Evolutionary conservation across 305 asterid genomes (phyloP).

Genomic region (Fraxinus nigra): DNA sequence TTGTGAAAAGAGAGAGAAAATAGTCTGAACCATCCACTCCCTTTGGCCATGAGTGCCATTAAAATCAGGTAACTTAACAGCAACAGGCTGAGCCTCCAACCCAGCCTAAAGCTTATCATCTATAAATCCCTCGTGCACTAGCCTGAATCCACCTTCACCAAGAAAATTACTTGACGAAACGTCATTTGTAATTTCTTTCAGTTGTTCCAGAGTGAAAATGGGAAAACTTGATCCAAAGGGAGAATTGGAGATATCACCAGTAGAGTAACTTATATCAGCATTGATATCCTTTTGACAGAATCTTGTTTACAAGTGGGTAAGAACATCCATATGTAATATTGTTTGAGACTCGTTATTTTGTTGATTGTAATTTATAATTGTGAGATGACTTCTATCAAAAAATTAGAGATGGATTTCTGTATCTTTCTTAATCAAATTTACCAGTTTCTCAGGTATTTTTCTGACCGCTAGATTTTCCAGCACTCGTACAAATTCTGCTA

Average conservation of each 20-base stretch:
- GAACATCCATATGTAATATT: too few species aligned
- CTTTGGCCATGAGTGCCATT: slow-evolving; percentile 63
- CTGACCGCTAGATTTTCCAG: too few species aligned
- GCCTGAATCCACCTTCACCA: too few species aligned
- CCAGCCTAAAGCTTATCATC: slow-evolving; percentile 44
- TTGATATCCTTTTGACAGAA: slow-evolving; percentile 35
- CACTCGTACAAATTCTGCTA: too few species aligned
- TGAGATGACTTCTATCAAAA: too few species aligned
- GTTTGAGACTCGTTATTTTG: too few species aligned
- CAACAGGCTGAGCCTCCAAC: slow-evolving; percentile 68
- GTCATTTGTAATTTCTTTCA: slow-evolving; percentile 39
- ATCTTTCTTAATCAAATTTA: too few species aligned
- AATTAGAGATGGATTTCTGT: too few species aligned
- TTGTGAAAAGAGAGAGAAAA: background rate
- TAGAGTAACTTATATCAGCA: slow-evolving; percentile 40
- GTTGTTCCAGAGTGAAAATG: slow-evolving; percentile 47
- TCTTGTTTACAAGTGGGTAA: background rate
- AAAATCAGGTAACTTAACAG: slow-evolving; percentile 56
- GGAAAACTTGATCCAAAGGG: slow-evolving; percentile 48
- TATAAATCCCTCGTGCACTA: slow-evolving; percentile 22
- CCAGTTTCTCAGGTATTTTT: too few species aligned
- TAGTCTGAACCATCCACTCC: slow-evolving; percentile 57
- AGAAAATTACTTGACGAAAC: too few species aligned
- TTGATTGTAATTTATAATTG: too few species aligned
- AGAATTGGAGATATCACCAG: slow-evolving; percentile 48